A percentile compares a stretch with the other conserved stretches of the same genome.
Evolutionary conservation across 306 rosid genomes (phyloP).

Genomic region (Erythrophleum fordii): DNA sequence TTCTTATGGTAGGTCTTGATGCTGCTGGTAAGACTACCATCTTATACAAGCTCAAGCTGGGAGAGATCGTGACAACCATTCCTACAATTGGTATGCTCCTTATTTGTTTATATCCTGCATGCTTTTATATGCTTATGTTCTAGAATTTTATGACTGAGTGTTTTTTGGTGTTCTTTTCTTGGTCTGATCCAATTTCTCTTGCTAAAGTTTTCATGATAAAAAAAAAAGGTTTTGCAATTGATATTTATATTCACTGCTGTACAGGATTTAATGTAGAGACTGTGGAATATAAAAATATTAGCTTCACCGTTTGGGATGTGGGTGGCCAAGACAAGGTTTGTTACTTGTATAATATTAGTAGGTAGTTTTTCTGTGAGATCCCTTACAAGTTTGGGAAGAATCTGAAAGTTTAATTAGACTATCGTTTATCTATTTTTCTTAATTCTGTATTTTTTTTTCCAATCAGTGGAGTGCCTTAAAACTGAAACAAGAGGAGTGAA

Average conservation of each 20-base stretch:
- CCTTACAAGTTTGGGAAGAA: not conserved
- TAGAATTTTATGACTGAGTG: not conserved
- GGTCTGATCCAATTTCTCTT: not conserved
- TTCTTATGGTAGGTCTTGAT: conserved; percentile 51
- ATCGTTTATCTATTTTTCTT: not conserved
- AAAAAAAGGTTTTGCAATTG: conserved; percentile 19
- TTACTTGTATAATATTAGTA: conserved; percentile 14
- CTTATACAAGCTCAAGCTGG: conserved; percentile 76
- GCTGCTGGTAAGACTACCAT: conserved; percentile 76
- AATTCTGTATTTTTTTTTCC: not conserved
- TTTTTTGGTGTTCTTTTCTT: not conserved
- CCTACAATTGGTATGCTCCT: conserved; percentile 69
- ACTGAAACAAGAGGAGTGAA: not conserved
- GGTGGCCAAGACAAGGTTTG: conserved; percentile 84
- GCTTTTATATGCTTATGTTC: not conserved
- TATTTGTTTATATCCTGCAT: not conserved
- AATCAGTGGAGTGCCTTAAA: not conserved
- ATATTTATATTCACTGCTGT: conserved; percentile 18
- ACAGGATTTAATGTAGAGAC: conserved; percentile 80
- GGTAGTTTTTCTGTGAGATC: not conserved
- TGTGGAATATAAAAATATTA: conserved; percentile 75
- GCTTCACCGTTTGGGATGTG: conserved; percentile 83
- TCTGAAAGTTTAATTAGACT: not conserved
- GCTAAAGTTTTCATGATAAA: not conserved
- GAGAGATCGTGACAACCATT: conserved; percentile 78